Evolutionary conservation across 768 basidiomycete genomes (phyloP).

Genomic region (Kwoniella sp.): DNA sequence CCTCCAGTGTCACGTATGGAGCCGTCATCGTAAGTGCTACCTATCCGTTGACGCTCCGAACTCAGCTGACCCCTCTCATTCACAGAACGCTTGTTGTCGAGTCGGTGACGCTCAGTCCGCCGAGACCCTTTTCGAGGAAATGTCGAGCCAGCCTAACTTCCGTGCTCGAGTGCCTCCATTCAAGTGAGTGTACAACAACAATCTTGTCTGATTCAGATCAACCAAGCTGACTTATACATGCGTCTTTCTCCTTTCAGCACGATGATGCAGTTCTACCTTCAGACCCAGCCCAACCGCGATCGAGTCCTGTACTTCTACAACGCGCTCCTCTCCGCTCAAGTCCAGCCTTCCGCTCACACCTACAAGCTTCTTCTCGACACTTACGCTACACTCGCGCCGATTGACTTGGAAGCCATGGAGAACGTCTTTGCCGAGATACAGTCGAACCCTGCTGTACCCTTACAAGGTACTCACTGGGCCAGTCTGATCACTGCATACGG

Average conservation of each 20-base stretch:
- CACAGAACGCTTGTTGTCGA: slow-evolving; percentile 74
- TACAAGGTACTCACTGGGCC: slow-evolving; percentile 73
- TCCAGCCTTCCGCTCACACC: slow-evolving; percentile 83
- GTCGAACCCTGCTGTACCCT: slow-evolving; percentile 59
- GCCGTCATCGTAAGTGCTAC: slow-evolving; percentile 72
- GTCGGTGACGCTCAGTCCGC: slow-evolving; percentile 85
- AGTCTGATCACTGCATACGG: slow-evolving; percentile 88
- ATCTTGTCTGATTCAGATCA: not conserved
- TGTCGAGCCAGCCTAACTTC: slow-evolving; percentile 73
- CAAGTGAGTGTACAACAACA: slow-evolving; percentile 65
- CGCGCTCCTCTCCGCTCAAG: slow-evolving; percentile 64
- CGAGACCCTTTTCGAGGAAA: slow-evolving; percentile 80
- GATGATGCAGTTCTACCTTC: slow-evolving; percentile 95
- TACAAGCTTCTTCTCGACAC: slow-evolving; percentile 95
- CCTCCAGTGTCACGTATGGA: slow-evolving; percentile 89
- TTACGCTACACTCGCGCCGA: slow-evolving; percentile 81
- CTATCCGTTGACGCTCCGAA: not conserved
- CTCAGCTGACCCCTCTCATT: not conserved
- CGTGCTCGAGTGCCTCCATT: slow-evolving; percentile 89
- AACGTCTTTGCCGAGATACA: slow-evolving; percentile 67
- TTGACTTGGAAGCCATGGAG: slow-evolving; percentile 74
- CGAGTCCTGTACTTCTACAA: slow-evolving; percentile 76
- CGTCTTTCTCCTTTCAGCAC: slow-evolving; percentile 40
- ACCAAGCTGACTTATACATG: slow-evolving; percentile 10
- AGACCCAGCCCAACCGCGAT: slow-evolving; percentile 82